Base-by-base conservation (phyloP, 495 filamentous ascomycete species). In the Immersiella caudata region DNA sequence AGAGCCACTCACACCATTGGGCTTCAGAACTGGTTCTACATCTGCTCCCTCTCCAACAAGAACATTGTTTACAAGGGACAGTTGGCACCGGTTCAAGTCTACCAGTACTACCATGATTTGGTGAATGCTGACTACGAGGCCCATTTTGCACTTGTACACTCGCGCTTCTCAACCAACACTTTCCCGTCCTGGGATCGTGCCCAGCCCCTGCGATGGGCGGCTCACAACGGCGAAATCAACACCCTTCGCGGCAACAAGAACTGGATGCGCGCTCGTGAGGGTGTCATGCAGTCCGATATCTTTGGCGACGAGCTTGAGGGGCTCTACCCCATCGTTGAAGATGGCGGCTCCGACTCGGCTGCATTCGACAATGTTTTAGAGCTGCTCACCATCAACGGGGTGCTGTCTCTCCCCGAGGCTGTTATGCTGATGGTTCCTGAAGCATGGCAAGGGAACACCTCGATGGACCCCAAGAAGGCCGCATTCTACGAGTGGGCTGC, bases 61-160 rank as follows among this genome's bases (percentile, higher is more conserved):
- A 99, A 98, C 80, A 98, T 99, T 77, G 91, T 99, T 50, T 99
- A 99, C 84, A 99, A 99, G 86, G 95, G 95, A 67, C 95, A 99
- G 79, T 82, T 99, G 68, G 91, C 95, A 51, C 95, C 95, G 21
- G 87, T 94, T 20, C 95, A 99, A 79, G 95, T 99, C n/a, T 99
- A 99, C 80, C 88, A 95, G 77, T 99, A 99, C 81, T 99, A 97
- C 82, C 91, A 97, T 79, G 95, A 99, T 80, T 79, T 99, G 78
- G 91, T 98, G 65, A 95, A 94, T 70, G 93, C 97, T 51, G 95
- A 99, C 76, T 99, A 96, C 79, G 93, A 98, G 82, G 95, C 91
- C 50, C 93, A 98, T 78, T 99, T 99, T 78, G 95, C 95, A 52
- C 86, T 99, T 24, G 95, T 99, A 24, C 95, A 99, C 79, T 97